Evolutionary conservation across 176 grass and related monocot species (phyloP), one percentile per base, ranked within the genome.

Genomic region (Luzula sylvatica): DNA sequence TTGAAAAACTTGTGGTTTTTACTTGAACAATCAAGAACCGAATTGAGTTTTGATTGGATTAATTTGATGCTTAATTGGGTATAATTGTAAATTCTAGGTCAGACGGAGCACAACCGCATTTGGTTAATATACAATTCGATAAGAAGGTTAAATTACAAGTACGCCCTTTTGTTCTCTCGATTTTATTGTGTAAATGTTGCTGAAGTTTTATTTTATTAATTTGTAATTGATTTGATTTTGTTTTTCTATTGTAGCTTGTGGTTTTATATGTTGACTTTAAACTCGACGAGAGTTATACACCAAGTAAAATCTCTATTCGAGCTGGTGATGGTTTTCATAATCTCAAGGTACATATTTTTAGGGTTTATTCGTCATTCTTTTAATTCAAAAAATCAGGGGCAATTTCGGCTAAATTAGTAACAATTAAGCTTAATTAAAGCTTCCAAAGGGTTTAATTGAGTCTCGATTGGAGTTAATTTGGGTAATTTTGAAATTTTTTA

Each of bases 271-370:
- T 95, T 47, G 84, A 95, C 73, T 95, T 85, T 73, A 95, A 95
- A 74, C 64, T 88, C 3, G 84, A 95, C 40, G 90, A 95, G 72
- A 95, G 83, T 74, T 95, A 95, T 50, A 95, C 90, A 25, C 90
- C 84, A 1, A 95, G 90, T 75, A 95, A 95, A 78, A 95, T 95
- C 53, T 88, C 90, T 52, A 72, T 95, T 12, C 56, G 84, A 19
- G 73, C 84, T 12, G 90, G 84, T 11, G 90, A 95, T 66, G 83
- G 90, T n/a, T 95, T 95, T 64, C 83, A 95, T 73, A 88, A 95
- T 72, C 58, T 95, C 38, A 95, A 95, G 84, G 90, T 95, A 40
- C 19, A 19, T 62, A 26, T 26, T 71, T 66, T 32, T 17, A 28
- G n/a, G 18, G 45, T 11, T 64, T 30, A 56, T 15, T 28, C 26